Percentiles rank a stretch among this genome's conserved stretches.
phyloP scores from a whole-genome alignment of 2,329 filamentous ascomycete genomes.

The Epichloe coenophiala region DNA sequence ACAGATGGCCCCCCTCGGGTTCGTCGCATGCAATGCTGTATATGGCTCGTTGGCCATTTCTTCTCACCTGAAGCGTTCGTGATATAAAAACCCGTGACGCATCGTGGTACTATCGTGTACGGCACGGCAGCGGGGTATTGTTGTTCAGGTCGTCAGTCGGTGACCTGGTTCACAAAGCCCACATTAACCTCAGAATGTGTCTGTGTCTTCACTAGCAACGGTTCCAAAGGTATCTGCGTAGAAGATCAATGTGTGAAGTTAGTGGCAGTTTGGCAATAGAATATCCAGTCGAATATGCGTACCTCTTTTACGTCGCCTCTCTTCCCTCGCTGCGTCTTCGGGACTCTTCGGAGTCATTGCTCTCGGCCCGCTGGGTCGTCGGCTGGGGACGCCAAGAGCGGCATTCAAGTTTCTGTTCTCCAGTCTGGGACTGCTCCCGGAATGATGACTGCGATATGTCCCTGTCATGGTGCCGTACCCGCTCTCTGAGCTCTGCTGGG shows the following conservation, averaged over 20 bases:
- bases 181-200: slow-evolving; percentile 18
- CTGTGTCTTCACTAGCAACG: slow-evolving; percentile 20
- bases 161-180: no score
- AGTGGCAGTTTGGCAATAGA: neutral
- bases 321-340: slow-evolving; percentile 30
- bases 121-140: no score
- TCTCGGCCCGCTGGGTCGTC: slow-evolving; percentile 43
- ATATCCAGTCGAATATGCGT: slow-evolving; percentile 12
- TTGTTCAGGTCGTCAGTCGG: no score
- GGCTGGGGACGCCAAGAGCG: slow-evolving; percentile 35
- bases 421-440: slow-evolving; percentile 40
- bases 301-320: slow-evolving; percentile 45
- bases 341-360: slow-evolving; percentile 47
- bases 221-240: slow-evolving; percentile 16
- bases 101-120: no score
- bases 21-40: no score
- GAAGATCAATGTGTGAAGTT: neutral
- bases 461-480: slow-evolving; percentile 37
- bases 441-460: slow-evolving; percentile 35
- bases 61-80: no score
- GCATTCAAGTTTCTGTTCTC: slow-evolving; percentile 45
- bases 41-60: no score
- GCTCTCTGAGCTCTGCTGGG: slow-evolving; percentile 41
- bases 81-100: no score
- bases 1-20: no score